Evolutionary conservation across 139 green algal species (phyloP).

Genomic region (Auxenochlorella pyrenoidosa): DNA sequence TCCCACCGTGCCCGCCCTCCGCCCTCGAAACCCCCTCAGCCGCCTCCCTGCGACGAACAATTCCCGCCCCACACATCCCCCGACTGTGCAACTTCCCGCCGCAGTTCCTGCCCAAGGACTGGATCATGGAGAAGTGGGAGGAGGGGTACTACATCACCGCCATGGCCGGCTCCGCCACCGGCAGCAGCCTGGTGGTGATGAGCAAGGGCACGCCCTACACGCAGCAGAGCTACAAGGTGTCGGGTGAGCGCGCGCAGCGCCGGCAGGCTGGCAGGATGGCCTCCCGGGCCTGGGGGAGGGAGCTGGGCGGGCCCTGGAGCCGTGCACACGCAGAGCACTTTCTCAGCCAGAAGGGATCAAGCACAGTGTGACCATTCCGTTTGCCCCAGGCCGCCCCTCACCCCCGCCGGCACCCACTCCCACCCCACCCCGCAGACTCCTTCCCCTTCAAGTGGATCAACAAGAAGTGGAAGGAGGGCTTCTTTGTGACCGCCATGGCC

Average conservation of each 20-base stretch:
- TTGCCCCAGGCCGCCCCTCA: no score
- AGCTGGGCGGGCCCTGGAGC: no score
- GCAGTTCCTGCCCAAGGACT: constrained; percentile 98
- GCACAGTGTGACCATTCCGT: no score
- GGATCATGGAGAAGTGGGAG: constrained; percentile 99
- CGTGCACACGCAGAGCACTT: no score
- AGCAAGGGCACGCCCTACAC: constrained; percentile 97
- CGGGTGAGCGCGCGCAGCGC: background rate
- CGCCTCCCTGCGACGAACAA: background rate
- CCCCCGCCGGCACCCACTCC: no score
- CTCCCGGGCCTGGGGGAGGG: no score
- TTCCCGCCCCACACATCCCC: background rate
- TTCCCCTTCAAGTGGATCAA: constrained; percentile 99
- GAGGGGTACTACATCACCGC: constrained; percentile 99
- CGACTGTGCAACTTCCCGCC: background rate
- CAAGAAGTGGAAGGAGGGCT: constrained; percentile 99
- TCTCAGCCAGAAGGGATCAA: no score
- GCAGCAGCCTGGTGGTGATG: constrained; percentile 92
- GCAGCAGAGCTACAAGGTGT: constrained; percentile 99
- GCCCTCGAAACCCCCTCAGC: no score
- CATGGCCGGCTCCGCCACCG: constrained; percentile 90
- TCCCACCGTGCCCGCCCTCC: no score
- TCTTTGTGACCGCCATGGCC: constrained; percentile 99
- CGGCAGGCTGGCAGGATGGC: no score
- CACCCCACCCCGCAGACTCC: constrained; percentile 68